A percentile compares a stretch with the other conserved stretches of the same genome.
phyloP scores from a whole-genome alignment of 192 early-diverging fungal genomes.

The Pilobolus umbonatus region DNA sequence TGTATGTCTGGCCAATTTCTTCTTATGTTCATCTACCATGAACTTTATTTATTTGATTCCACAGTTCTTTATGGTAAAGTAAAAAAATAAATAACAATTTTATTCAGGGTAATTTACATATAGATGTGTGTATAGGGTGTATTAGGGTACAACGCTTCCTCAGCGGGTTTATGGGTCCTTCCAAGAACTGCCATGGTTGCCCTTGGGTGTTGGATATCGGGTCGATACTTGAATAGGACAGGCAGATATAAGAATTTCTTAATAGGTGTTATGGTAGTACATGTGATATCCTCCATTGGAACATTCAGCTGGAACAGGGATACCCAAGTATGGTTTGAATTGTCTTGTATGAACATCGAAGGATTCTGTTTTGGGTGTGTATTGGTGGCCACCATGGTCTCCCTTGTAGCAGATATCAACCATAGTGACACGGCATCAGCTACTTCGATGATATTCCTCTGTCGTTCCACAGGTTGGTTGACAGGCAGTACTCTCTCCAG shows the following conservation, averaged over 20 bases:
- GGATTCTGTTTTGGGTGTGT: constrained; percentile 52
- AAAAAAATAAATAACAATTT: not conserved
- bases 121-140: constrained; percentile 10
- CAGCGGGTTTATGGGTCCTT: constrained; percentile 30
- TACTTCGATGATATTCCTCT: constrained; percentile 41
- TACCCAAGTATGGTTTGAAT: constrained; percentile 24
- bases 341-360: constrained; percentile 40
- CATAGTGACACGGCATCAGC: constrained; percentile 23
- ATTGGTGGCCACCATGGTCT: constrained; percentile 45
- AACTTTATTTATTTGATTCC: constrained; percentile 12
- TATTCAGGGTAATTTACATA: not conserved
- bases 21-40: constrained; percentile 34
- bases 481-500: constrained; percentile 45
- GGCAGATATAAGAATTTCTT: constrained; percentile 28
- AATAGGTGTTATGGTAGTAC: constrained; percentile 43
- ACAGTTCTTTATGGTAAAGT: constrained; percentile 25
- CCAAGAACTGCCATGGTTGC: constrained; percentile 25
- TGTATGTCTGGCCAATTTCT: constrained; percentile 58
- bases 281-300: constrained; percentile 46
- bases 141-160: constrained; percentile 20
- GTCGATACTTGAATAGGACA: constrained; percentile 15
- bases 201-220: constrained; percentile 20
- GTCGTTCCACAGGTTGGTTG: constrained; percentile 46
- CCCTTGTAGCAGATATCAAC: constrained; percentile 47
- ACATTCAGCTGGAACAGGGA: constrained; percentile 50